phyloP scores from a whole-genome alignment of 2,329 filamentous ascomycete species.

The Calonectria naviculata region DNA sequence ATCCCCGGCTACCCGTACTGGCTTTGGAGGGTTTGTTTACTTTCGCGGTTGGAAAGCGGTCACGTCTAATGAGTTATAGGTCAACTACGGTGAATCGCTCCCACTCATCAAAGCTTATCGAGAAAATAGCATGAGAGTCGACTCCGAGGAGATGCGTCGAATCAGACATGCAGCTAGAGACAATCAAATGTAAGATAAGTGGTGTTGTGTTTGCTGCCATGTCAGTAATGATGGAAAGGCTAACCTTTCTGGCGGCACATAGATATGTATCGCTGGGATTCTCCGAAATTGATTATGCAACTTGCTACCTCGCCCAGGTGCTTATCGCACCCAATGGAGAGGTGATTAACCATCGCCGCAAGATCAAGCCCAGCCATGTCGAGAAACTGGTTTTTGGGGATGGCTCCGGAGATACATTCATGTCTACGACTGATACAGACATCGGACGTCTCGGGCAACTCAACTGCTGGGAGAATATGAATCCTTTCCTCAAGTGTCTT shows the following conservation, averaged over 20 bases:
- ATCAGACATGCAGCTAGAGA: conserved; percentile 61
- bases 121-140: conserved; percentile 60
- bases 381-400: conserved; percentile 67
- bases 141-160: conserved; percentile 64
- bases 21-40: conserved; percentile 65
- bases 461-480: conserved; percentile 64
- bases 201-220: too few relatives aligned
- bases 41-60: too few relatives aligned
- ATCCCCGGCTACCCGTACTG: conserved; percentile 66
- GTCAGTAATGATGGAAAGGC: too few relatives aligned
- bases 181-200: too few relatives aligned
- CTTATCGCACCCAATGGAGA: conserved; percentile 61
- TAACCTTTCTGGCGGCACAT: too few relatives aligned
- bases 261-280: conserved; percentile 64
- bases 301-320: conserved; percentile 64
- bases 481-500: conserved; percentile 62
- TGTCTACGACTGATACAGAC: conserved; percentile 59
- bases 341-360: conserved; percentile 64
- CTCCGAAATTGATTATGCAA: conserved; percentile 63
- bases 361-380: conserved; percentile 67
- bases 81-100: too few relatives aligned
- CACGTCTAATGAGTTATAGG: too few relatives aligned
- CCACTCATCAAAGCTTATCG: too few relatives aligned
- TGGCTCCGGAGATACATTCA: conserved; percentile 61
- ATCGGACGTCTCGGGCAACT: conserved; percentile 64